Base-by-base conservation (phyloP, 345 rosid species). In the Eucalyptus pauciflora region DNA sequence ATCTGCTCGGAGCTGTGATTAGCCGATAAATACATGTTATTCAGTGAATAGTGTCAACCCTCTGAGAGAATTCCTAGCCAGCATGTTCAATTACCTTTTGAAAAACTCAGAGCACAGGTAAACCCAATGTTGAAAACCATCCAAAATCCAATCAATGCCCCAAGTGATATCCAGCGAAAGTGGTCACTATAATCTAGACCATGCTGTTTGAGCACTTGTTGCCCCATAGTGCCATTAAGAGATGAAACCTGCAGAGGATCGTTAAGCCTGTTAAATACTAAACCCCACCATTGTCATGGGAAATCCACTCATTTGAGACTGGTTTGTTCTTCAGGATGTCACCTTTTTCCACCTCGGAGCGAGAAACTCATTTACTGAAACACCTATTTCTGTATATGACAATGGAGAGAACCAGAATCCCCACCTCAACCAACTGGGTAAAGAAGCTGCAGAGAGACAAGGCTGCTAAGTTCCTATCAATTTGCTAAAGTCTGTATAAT, bases 271-370 rank as follows among this genome's bases (percentile, higher is more conserved):
- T 24, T 45, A 51, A 83, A 43, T 50, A 54, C 33, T 15, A 7
- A 14, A 27, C 20, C 5, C 48, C 15, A 12, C 67, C 46, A 31
- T 49, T 13, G 9, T n/a, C 87, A 50, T 50, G 56, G 24, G 58
- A 51, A 49, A 86, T 48, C 58, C 25, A 22, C 9, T 62, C 7
- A 64, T 50, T 58, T n/a, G 41, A 54, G 45, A 56, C 17, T 25
- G 31, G 33, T 50, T 69, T 51, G 67, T 20, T 17, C 48, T 88
- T 79, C 48, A 52, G 22, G 41, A 31, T 64, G 69, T 91, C 85
- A 93, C 96, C 94, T 94, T 86, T 88, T 91, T 90, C 96, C 96
- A 93, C 87, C 95, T 89, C 20, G 93, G 94, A 50, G 94, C 92
- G 3, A 91, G 96, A 88, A 94, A 94, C 87, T 94, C 96, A 52